Evolutionary conservation across 495 filamentous ascomycete species (phyloP), one percentile per base, ranked within the genome.

Genomic region (Annulohypoxylon stygium): DNA sequence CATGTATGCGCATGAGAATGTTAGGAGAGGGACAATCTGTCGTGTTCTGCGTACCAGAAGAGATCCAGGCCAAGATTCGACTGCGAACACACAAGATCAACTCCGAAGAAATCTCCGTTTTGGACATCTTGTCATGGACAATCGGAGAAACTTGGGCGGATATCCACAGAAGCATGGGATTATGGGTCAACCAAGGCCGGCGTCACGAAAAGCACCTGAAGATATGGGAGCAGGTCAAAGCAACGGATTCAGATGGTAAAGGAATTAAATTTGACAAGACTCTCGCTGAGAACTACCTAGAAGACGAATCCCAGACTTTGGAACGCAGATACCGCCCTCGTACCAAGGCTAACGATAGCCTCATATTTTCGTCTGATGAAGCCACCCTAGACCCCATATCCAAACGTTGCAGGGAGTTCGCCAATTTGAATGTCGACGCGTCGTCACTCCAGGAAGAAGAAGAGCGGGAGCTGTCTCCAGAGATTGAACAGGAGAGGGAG

Each of bases 1-100:
- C 89, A 4, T 92, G 89, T 61, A 92, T 91, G 88, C 74, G 90
- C 51, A 89, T 91, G 89, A 74, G 90, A 58, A 86, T 88, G 69
- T 80, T 92, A 4, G 89, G 88, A 1, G 69, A 83, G 18, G 88
- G 90, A 0, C 90, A 92, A 61, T 89, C 89, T 0, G 87, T 91
- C 0, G 81, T 87, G 0, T 90, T 91, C 47, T 88, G 83, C 57
- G 80, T 86, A 1, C 83, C 89, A 0, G 60, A 76, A 0, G 89
- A 92, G 57, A 85, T 92, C 63, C 71, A 82, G 25, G 75, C 51
- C 16, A 85, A 82, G 55, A 85, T 87, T 12, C 71, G 75, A 0
- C 48, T n/a, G 0, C 20, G 75, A 0, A 51, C 18, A 0, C 20
- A 58, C n/a, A 43, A 43, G 2, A 16, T 48, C 0, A 14, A 67